phyloP scores from a whole-genome alignment of 2,329 filamentous ascomycete species.

The Erysiphe pulchra region DNA sequence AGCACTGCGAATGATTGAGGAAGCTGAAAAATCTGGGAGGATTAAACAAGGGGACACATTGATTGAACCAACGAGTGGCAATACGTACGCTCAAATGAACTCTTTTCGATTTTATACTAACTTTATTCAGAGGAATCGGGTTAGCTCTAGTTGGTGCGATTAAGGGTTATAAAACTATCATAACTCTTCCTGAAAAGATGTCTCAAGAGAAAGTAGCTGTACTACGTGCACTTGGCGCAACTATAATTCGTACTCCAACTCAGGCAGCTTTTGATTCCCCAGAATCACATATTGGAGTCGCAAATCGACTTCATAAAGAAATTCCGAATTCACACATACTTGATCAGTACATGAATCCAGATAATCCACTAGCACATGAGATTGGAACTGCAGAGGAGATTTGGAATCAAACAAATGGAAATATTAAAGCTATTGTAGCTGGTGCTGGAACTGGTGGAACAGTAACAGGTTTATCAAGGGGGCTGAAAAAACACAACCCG shows the following conservation, averaged over 20 bases:
- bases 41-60: conserved; percentile 94
- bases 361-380: conserved; percentile 89
- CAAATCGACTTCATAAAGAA: conserved; percentile 71
- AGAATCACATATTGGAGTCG: conserved; percentile 92
- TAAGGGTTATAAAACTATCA: conserved; percentile 96
- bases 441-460: conserved; percentile 91
- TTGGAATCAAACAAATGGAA: conserved; percentile 69
- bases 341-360: conserved; percentile 77
- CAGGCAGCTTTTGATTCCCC: conserved; percentile 86
- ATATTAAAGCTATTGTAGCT: conserved; percentile 60
- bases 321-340: conserved; percentile 92
- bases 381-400: conserved; percentile 88
- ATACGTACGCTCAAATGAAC: conserved; percentile 30
- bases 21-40: conserved; percentile 69
- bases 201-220: conserved; percentile 94
- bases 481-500: conserved; percentile 66
- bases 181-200: conserved; percentile 98
- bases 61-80: conserved; percentile 94
- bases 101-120: conserved; percentile 11
- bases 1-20: conserved; percentile 89
- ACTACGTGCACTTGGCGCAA: conserved; percentile 74
- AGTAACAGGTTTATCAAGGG: conserved; percentile 67
- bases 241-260: conserved; percentile 91
- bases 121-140: conserved; percentile 43
- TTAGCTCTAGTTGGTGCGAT: conserved; percentile 82